Percentiles rank a stretch among this genome's conserved stretches.
Evolutionary conservation across 78 protist genomes (phyloP).

Genomic region (Corallochytrium limacisporum): DNA sequence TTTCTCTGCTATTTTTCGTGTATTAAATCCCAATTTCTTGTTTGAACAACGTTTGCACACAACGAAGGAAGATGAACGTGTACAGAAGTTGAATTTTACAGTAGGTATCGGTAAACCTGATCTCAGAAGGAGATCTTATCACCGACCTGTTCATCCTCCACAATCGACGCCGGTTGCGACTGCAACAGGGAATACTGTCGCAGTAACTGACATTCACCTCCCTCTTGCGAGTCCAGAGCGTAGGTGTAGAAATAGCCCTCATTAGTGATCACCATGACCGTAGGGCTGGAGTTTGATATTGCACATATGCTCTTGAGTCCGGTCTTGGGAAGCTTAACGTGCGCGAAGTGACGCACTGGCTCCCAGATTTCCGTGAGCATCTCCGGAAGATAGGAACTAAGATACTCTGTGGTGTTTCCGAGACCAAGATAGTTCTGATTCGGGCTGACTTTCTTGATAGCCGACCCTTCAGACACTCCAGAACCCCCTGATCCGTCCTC

Average conservation of each 20-base stretch:
- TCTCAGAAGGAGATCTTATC: too few relatives aligned
- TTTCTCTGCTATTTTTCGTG: too few relatives aligned
- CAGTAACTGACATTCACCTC: slow-evolving; percentile 40
- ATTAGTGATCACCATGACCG: slow-evolving; percentile 24
- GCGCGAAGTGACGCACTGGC: slow-evolving; percentile 36
- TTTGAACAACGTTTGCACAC: too few relatives aligned
- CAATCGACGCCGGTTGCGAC: too few relatives aligned
- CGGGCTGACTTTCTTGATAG: not conserved
- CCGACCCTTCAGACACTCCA: not conserved
- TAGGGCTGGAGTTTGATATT: not conserved
- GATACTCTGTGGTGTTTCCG: not conserved
- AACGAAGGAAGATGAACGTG: too few relatives aligned
- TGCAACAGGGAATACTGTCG: too few relatives aligned
- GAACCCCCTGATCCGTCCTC: not conserved
- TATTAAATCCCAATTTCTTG: too few relatives aligned
- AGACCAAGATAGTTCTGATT: not conserved
- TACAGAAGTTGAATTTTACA: too few relatives aligned
- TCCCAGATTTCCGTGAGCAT: slow-evolving; percentile 33
- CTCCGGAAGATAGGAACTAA: slow-evolving; percentile 23
- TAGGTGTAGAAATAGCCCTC: slow-evolving; percentile 34
- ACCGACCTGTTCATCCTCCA: too few relatives aligned
- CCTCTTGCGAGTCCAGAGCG: slow-evolving; percentile 29
- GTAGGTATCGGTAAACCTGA: too few relatives aligned
- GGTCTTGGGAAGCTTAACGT: slow-evolving; percentile 21
- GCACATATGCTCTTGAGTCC: slow-evolving; percentile 35